Evolutionary conservation across 306 rosid genomes (phyloP), one percentile per base, ranked within the genome.

Genomic region (Cicer judaicum): DNA sequence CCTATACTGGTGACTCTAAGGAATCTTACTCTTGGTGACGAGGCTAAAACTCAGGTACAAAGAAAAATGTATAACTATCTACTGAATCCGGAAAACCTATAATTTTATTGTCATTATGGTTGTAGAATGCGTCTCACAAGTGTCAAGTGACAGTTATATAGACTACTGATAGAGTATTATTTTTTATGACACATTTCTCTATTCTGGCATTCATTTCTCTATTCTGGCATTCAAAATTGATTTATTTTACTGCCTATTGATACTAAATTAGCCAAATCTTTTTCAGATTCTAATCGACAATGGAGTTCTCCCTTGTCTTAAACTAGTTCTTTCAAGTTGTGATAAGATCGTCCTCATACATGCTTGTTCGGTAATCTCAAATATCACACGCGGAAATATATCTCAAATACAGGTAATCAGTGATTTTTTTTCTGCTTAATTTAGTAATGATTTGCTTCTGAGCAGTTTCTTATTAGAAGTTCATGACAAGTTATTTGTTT

Each of bases 301-400:
- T 40, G 91, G 87, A 79, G 91, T 90, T 44, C 89, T 92, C 34
- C 93, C 92, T 50, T 84, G 93, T 71, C 83, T 92, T 64, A 79
- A 87, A 74, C 85, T 61, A 62, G 84, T 92, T 8, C 81, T 92
- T 87, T 80, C 76, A 86, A 77, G 89, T 85, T 84, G 89, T 65
- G 89, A 92, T 67, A 90, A 90, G 80, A 88, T 93, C 87, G 90
- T 92, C 73, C 87, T 88, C 87, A 92, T 87, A 81, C 93, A 90
- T 80, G 98, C 98, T 15, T 92, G 96, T 83, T 92, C 94, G 98
- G 89, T 92, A 47, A 80, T 92, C 71, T 92, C 98, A 7, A 92
- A 92, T 76, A 88, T 92, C 80, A 92, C 98, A 36, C 96, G 96
- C 21, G 98, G 96, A 67, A 90, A 90, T 87, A 88, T 87, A 81